These are phyloP conservation scores for Thelonectria olida DNA, from an alignment of 2,329 filamentous ascomycete genomes.

Conservation along the genomic window DNA sequence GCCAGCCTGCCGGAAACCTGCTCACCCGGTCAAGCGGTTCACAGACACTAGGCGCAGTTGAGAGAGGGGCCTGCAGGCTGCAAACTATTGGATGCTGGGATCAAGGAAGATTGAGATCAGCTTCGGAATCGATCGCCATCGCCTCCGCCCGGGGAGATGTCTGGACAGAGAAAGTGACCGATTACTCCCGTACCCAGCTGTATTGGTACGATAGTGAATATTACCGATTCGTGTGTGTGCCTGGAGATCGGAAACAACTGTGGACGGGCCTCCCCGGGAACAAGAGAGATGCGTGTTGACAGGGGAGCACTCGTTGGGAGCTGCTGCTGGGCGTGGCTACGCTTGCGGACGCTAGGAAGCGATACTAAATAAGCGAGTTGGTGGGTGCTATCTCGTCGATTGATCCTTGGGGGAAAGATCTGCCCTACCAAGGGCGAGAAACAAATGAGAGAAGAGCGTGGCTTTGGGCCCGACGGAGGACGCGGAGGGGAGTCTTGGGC, in stretches of 20 bases:
- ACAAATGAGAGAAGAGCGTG: background rate
- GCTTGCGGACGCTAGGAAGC: background rate
- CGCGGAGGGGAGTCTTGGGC: too few species aligned
- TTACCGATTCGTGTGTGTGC: background rate
- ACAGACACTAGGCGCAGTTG: background rate
- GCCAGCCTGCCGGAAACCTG: slow-evolving; percentile 8
- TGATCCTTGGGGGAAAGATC: background rate
- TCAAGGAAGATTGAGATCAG: slow-evolving; percentile 12
- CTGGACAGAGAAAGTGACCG: background rate
- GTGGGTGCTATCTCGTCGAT: background rate
- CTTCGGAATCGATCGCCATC: background rate
- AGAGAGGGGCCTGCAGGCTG: background rate
- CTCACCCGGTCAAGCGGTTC: background rate
- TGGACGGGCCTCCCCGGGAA: background rate
- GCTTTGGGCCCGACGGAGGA: too few species aligned
- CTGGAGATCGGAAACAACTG: background rate
- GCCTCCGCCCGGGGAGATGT: background rate
- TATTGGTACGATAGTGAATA: background rate
- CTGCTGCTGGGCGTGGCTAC: background rate
- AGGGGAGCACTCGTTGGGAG: background rate
- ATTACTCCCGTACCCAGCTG: background rate
- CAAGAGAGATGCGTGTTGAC: background rate
- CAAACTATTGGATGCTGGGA: slow-evolving; percentile 2
- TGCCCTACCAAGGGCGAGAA: background rate
- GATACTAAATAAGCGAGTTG: background rate